Percentiles rank a stretch among this genome's conserved stretches.
phyloP scores from a whole-genome alignment of 2,329 filamentous ascomycete genomes.

The Teratosphaeria viscida region DNA sequence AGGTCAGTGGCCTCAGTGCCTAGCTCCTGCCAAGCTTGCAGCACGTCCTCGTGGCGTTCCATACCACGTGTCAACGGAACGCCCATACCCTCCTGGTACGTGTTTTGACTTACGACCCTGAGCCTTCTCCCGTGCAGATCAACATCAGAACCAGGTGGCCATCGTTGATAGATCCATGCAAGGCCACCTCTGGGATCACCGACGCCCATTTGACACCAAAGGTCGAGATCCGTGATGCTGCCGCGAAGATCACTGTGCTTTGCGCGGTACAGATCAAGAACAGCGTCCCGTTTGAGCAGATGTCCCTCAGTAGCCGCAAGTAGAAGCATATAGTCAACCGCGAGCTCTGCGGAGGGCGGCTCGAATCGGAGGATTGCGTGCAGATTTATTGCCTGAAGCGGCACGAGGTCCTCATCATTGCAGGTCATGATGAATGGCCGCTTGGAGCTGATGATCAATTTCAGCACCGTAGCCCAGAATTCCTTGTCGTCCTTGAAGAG shows the following conservation, averaged over 20 bases:
- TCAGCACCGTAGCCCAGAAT: conserved; percentile 77
- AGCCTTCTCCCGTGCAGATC: conserved; percentile 58
- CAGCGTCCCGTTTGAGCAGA: conserved; percentile 54
- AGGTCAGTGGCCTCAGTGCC: conserved; percentile 30
- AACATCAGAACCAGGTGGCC: conserved; percentile 60
- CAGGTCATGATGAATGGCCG: conserved; percentile 92
- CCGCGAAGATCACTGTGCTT: conserved; percentile 66
- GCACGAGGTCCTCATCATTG: conserved; percentile 78
- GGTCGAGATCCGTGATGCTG: conserved; percentile 73
- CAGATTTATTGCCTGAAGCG: conserved; percentile 61
- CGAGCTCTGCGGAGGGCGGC: conserved; percentile 54
- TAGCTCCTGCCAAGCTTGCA: conserved; percentile 60
- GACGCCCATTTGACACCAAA: conserved; percentile 94
- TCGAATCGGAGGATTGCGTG: conserved; percentile 75
- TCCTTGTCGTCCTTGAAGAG: conserved; percentile 92
- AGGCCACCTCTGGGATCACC: conserved; percentile 81
- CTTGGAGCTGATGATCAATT: conserved; percentile 72
- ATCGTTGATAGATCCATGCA: conserved; percentile 77
- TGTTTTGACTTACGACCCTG: conserved; percentile 70
- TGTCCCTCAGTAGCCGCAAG: conserved; percentile 86
- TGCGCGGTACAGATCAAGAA: conserved; percentile 59
- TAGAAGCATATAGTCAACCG: conserved; percentile 69
- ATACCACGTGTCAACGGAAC: conserved; percentile 42
- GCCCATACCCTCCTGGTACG: conserved; percentile 70
- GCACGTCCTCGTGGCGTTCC: conserved; percentile 52